Percentiles rank a stretch among this genome's conserved stretches.
Evolutionary conservation across 164 flowering plant genomes (phyloP).

Genomic region (Vitis rotundifolia): DNA sequence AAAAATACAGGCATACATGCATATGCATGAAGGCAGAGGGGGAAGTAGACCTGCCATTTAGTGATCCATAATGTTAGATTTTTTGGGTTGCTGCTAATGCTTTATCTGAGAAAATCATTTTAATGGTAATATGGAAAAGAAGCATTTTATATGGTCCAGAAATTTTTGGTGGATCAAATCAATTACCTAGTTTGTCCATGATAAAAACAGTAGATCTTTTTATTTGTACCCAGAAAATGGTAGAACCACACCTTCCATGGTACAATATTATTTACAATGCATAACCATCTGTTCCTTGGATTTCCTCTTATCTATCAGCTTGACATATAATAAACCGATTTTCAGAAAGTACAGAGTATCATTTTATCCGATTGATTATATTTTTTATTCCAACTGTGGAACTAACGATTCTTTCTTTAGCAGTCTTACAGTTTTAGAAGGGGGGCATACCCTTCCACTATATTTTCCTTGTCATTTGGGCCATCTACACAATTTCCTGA

Average conservation of each 20-base stretch:
- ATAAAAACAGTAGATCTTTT: neutral
- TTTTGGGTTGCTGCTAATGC: too few species aligned
- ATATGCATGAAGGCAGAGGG: neutral
- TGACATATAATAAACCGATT: neutral
- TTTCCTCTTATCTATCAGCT: neutral
- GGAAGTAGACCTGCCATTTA: neutral
- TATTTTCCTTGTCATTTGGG: constrained; percentile 84
- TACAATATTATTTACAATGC: neutral
- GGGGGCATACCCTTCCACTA: constrained; percentile 86
- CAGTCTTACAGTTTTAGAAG: constrained; percentile 94
- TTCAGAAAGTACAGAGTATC: neutral
- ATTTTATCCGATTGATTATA: constrained; percentile 12
- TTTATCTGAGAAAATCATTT: too few species aligned
- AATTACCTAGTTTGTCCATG: neutral
- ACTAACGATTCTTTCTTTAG: constrained; percentile 15
- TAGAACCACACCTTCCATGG: neutral
- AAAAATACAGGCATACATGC: neutral
- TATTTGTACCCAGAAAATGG: neutral
- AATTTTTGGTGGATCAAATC: neutral
- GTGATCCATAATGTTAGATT: too few species aligned
- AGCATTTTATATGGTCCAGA: too few species aligned
- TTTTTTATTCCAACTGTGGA: neutral
- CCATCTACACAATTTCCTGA: constrained; percentile 76
- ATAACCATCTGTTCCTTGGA: neutral
- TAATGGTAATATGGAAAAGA: too few species aligned